Base-by-base conservation (phyloP, 805 yeast genomes). In the Myxozyma udenii region DNA sequence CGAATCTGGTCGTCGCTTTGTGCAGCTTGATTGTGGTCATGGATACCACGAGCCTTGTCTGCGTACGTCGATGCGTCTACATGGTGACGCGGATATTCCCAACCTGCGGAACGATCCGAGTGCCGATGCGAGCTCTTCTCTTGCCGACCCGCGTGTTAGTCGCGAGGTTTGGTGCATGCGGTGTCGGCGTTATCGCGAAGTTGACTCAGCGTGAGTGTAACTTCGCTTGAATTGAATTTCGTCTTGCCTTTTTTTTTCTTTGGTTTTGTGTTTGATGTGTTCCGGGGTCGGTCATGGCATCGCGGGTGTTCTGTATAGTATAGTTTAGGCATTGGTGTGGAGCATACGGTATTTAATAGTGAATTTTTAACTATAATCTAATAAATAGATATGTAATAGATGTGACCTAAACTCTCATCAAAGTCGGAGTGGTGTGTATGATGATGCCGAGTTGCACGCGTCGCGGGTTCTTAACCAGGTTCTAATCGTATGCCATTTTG, bases 81-180 rank as follows among this genome's bases (percentile, higher is more conserved):
- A 65, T 44, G 69, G 69, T 9, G 68, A 66, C 41, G 48, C 44
- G 3, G 61, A 57, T 18, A 62, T 63, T 36, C 67, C 67, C 4
- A 49, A 58, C 21, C 46, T 62, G 32, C 48, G 55, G 12, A 43
- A 24, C 22, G n/a, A n/a, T n/a, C n/a, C n/a, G n/a, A 51, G 42
- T 30, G 57, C 35, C 9, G 57, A 61, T 24, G 51, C 24, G 32
- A 30, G 54, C 11, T 44, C 40, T 18, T 25, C 40, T 14, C 47
- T 43, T 6, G 50, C 47, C 11, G 38, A 26, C 22, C 50, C 60
- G 7, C 44, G 50, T 3, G 52, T 48, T 7, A 21, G 25, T 4
- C 47, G 63, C 9, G 62, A 62, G 23, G 66, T 65, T n/a, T 65
- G 69, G 69, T 65, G 69, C 45, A 57, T 55, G 50, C 47, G 66